phyloP scores from a whole-genome alignment of 306 rosid genomes.

The Carpinus viminea region DNA sequence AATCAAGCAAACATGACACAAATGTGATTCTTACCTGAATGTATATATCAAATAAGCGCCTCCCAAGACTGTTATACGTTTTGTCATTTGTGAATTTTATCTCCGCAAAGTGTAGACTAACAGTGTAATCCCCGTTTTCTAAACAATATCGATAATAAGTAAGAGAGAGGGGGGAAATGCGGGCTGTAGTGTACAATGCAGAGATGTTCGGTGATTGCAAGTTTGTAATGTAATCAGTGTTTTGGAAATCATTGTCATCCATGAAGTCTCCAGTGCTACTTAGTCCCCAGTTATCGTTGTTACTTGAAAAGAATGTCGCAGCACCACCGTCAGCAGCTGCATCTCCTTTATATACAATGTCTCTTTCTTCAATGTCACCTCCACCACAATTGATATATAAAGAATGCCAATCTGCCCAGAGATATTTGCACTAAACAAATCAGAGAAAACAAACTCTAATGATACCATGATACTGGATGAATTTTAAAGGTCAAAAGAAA shows the following conservation, averaged over 20 bases:
- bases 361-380: background rate
- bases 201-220: background rate
- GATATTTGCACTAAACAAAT: background rate
- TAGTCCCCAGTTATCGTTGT: conserved; percentile 36
- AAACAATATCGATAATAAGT: conserved; percentile 42
- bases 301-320: conserved; percentile 18
- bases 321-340: conserved; percentile 35
- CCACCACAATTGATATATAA: conserved; percentile 6
- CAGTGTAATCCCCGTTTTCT: conserved; percentile 37
- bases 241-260: conserved; percentile 36
- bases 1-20: background rate
- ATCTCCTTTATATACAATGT: conserved; percentile 31
- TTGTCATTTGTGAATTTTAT: conserved; percentile 25
- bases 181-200: conserved; percentile 24
- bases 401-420: background rate
- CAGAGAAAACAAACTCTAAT: background rate
- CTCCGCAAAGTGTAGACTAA: conserved; percentile 45
- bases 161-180: conserved; percentile 42
- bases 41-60: conserved; percentile 33
- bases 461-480: background rate
- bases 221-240: conserved; percentile 10
- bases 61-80: conserved; percentile 26
- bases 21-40: background rate
- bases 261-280: conserved; percentile 48
- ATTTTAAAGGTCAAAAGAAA: background rate